Conservation (phyloP, 208 protist genomes). For the Trypanosoma scelopori region DNA sequence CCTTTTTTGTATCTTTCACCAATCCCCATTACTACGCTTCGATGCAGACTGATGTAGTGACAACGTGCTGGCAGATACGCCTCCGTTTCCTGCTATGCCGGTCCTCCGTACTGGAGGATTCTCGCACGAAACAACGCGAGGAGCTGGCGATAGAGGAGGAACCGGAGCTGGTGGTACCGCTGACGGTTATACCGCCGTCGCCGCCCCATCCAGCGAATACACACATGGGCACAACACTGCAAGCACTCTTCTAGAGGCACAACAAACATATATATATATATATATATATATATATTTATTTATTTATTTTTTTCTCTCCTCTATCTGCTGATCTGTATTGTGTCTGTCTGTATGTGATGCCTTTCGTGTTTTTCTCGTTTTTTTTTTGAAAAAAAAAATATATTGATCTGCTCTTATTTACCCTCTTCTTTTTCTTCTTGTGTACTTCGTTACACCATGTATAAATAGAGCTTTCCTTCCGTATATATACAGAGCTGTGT, state of each 20-base stretch:
- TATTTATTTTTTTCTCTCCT: slow-evolving; percentile 15
- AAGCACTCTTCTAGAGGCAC: slow-evolving; percentile 1
- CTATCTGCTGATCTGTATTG: too few relatives aligned
- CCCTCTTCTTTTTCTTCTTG: not conserved
- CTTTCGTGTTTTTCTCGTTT: not conserved
- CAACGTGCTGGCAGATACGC: slow-evolving; percentile 34
- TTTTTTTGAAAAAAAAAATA: not conserved
- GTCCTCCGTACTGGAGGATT: not conserved
- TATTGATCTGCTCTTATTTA: slow-evolving; percentile 4
- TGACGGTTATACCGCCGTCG: slow-evolving; percentile 40
- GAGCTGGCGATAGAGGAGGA: slow-evolving; percentile 23
- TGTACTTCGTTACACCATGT: not conserved
- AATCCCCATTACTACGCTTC: slow-evolving; percentile 23
- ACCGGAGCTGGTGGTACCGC: slow-evolving; percentile 36
- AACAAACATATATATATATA: not conserved
- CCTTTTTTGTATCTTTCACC: slow-evolving; percentile 31
- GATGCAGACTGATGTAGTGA: slow-evolving; percentile 39
- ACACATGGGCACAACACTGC: slow-evolving; percentile 12
- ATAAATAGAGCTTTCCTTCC: not conserved
- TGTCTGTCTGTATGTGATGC: too few relatives aligned
- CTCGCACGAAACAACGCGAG: not conserved
- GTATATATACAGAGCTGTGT: not conserved
- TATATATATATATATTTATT: too few relatives aligned
- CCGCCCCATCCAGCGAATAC: slow-evolving; percentile 12
- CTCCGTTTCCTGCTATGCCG: slow-evolving; percentile 29